Evolutionary conservation across 768 basidiomycete genomes (phyloP).

Genomic region (Scleroderma bovista): DNA sequence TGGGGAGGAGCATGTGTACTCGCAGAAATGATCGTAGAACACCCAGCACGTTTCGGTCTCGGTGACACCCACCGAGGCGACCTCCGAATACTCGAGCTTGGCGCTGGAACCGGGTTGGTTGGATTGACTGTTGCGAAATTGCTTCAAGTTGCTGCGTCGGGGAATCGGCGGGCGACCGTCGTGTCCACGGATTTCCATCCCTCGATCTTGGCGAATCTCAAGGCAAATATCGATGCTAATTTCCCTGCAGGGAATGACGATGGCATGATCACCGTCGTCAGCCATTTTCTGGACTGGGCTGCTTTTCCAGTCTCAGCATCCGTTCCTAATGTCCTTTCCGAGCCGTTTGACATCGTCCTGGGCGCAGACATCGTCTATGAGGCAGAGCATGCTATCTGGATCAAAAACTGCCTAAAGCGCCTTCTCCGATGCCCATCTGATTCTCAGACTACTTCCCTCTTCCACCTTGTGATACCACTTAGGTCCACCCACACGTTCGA

Average conservation of each 20-base stretch:
- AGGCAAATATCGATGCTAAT: slow-evolving; percentile 38
- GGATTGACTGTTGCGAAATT: slow-evolving; percentile 37
- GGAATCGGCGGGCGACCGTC: slow-evolving; percentile 19
- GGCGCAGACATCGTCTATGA: slow-evolving; percentile 57
- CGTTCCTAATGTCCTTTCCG: slow-evolving; percentile 20
- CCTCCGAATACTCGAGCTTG: slow-evolving; percentile 47
- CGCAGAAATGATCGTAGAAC: slow-evolving; percentile 62
- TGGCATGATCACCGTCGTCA: slow-evolving; percentile 15
- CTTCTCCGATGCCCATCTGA: slow-evolving; percentile 28
- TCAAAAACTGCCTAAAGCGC: slow-evolving; percentile 35
- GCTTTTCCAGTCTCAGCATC: slow-evolving; percentile 11
- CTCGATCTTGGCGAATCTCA: slow-evolving; percentile 42
- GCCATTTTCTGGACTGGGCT: slow-evolving; percentile 38
- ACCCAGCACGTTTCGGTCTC: slow-evolving; percentile 49
- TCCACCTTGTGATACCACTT: slow-evolving; percentile 76
- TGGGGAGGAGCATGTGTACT: slow-evolving; percentile 86
- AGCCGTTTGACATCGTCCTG: slow-evolving; percentile 43
- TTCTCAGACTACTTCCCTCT: slow-evolving; percentile 20
- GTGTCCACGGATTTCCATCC: slow-evolving; percentile 48
- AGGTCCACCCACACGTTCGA: slow-evolving; percentile 61
- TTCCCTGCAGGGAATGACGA: slow-evolving; percentile 9
- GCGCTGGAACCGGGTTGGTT: slow-evolving; percentile 54
- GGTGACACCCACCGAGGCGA: neutral
- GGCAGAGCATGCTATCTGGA: slow-evolving; percentile 41
- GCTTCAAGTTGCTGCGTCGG: slow-evolving; percentile 10